Base-by-base conservation (phyloP, 306 rosid species). In the Cucurbita argyrosperma region DNA sequence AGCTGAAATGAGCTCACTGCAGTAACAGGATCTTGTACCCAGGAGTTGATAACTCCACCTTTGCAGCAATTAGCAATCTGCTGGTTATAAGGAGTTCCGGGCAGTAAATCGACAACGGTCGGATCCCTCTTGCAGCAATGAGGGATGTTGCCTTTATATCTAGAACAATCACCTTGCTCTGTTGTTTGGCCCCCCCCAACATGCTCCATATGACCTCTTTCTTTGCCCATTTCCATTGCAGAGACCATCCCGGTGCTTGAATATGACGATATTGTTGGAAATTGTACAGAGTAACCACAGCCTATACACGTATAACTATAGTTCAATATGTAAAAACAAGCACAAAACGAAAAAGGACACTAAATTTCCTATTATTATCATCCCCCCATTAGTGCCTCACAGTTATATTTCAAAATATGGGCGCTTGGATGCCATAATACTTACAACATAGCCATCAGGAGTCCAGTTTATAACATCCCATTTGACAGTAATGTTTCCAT, bases 151-250 rank as follows among this genome's bases (percentile, higher is more conserved):
- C 70, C 83, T 57, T 87, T 92, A 54, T 47, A 90, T 62, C 80
- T 86, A 38, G 98, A 92, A 78, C 98, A 92, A 78, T 92, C 98
- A 26, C 98, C 98, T 83, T 92, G 96, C 46, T 90, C 96, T 7
- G 93, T 92, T 56, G 93, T 26, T 72, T 92, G 91, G 54, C n/a
- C n/a, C 84, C 91, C 55, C 98, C 98, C 49, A 81, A 8, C 90
- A 88, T 87, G 79, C 8, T 58, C 98, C 98, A 92, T 76, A 92
- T 88, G 51, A 92, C 78, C 85, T 92, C 98, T 80, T 86, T 90
- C 86, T 90, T 90, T 13, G 87, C 85, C 98, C 98, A 92, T 51
- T 87, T 79, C 98, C 98, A 92, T 45, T 85, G 90, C 10, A 92
- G 74, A 1, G 80, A 66, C 98, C 98, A 92, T 40, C 98, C 98